Conservation (phyloP, 352 stramenopile genomes). For the Phytophthora meadii region DNA sequence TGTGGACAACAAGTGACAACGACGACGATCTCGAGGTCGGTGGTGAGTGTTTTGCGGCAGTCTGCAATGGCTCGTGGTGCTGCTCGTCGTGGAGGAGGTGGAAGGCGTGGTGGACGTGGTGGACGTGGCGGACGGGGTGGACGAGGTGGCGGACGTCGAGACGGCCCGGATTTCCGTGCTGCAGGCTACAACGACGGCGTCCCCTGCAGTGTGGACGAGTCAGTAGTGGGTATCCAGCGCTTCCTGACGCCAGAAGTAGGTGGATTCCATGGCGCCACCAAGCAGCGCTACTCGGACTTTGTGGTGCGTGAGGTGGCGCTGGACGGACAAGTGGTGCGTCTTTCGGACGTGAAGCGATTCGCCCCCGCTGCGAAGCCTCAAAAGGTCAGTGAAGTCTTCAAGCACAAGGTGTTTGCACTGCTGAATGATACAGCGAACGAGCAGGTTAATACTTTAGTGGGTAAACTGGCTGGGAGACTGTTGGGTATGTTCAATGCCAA, state of each 20-base stretch:
- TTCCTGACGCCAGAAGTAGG: constrained; percentile 67
- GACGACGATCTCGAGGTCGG: constrained; percentile 21
- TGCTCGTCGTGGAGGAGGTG: constrained; percentile 31
- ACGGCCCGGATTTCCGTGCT: constrained; percentile 55
- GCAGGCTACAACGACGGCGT: constrained; percentile 80
- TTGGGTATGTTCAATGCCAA: constrained; percentile 73
- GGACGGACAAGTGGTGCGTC: constrained; percentile 56
- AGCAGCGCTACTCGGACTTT: constrained; percentile 94
- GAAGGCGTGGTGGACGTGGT: constrained; percentile 35
- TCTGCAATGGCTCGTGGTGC: constrained; percentile 32
- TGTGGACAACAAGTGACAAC: neutral
- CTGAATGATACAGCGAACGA: constrained; percentile 54
- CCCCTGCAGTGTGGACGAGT: constrained; percentile 79
- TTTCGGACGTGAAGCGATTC: constrained; percentile 74
- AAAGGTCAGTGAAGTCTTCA: constrained; percentile 84
- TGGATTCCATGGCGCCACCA: constrained; percentile 88
- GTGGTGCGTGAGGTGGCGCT: constrained; percentile 87
- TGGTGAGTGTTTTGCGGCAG: constrained; percentile 16
- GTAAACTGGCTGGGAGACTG: constrained; percentile 60
- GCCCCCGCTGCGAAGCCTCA: constrained; percentile 45
- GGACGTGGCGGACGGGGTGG: constrained; percentile 29
- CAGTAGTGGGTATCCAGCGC: constrained; percentile 71
- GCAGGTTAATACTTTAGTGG: constrained; percentile 57
- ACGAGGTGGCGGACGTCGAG: constrained; percentile 28
- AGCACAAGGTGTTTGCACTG: constrained; percentile 71